Base-by-base conservation (phyloP, 2,329 filamentous ascomycete genomes). In the Aspergillus tanneri region DNA sequence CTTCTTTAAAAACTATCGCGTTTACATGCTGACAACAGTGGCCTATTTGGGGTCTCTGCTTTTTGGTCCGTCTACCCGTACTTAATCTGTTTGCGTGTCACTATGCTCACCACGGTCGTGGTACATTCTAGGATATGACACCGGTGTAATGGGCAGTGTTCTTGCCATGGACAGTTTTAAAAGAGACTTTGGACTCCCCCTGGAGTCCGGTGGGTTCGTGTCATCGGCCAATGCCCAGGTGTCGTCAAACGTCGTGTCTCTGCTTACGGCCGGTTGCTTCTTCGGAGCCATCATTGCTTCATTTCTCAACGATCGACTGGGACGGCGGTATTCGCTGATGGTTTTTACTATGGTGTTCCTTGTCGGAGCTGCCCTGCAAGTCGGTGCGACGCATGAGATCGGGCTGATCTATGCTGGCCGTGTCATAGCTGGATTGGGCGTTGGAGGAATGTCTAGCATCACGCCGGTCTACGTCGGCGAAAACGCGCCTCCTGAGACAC, bases 41-140 rank as follows among this genome's bases (percentile, higher is more conserved):
- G 71, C 72, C 57, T 74, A 74, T 47, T 61, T 70, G 53, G 72
- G 71, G 50, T 70, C 71, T 22, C 57, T 74, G 52, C 65, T 73
- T n/a, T 74, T 75, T 43, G 72, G 70, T 70, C 38, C 43, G 64
- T 56, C 5, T 23, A 14, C 14, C 11, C 22, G 8, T 6, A 4
- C 8, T 12, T 24, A 12, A 16, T 22, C 8, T 23, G 4, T 27
- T 25, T 23, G 11, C 19, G 11, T 28, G 14, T 25, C 11, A 11
- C 28, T 40, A 12, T 28, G 27, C 28, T 50, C 8, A 46, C 18
- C 12, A 16, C 38, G 32, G 5, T 3, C 16, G 34, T 19, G 10
- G 18, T 3, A 18, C 12, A n/a, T 28, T 14, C 19, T 36, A 69
- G 69, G 71, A 32, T 74, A 72, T 62, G 70, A 72, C 52, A 72